Conservation (phyloP, 75 land plant genomes). For the Sequoia sempervirens region DNA sequence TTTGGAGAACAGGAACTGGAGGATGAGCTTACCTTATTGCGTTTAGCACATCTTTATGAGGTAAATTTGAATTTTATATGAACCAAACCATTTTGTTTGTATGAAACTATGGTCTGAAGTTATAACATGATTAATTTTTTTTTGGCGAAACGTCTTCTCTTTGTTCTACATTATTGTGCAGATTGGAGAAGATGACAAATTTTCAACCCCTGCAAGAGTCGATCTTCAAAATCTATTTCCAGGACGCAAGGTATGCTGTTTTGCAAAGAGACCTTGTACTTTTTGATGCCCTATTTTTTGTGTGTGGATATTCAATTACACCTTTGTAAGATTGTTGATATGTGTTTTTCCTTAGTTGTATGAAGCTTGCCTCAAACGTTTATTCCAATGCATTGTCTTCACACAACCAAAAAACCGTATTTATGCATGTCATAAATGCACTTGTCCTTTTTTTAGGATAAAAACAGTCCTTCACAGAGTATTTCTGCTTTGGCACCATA, state of each 20-base stretch:
- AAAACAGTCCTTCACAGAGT: background rate
- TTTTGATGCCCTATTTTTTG: background rate
- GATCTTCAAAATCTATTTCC: conserved; percentile 12
- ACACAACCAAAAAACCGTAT: background rate
- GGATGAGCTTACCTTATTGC: conserved; percentile 21
- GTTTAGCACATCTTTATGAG: conserved; percentile 42
- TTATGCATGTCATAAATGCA: background rate
- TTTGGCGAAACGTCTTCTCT: background rate
- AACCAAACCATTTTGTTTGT: background rate
- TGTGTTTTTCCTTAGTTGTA: background rate
- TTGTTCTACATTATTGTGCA: background rate
- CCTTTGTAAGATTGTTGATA: background rate
- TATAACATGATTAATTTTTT: background rate
- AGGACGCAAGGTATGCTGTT: conserved; percentile 4
- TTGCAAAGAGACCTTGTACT: background rate
- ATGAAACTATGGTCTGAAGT: background rate
- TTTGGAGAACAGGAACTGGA: conserved; percentile 22
- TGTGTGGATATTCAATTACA: background rate
- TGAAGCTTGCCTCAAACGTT: background rate
- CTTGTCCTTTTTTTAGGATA: background rate
- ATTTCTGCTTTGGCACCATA: background rate
- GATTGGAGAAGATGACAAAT: conserved; percentile 10
- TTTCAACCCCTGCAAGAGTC: conserved; percentile 3
- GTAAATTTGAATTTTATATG: conserved; percentile 9
- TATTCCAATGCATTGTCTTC: background rate